Conservation (phyloP, 2,329 filamentous ascomycete genomes). For the Aspergillus novoparasiticus region DNA sequence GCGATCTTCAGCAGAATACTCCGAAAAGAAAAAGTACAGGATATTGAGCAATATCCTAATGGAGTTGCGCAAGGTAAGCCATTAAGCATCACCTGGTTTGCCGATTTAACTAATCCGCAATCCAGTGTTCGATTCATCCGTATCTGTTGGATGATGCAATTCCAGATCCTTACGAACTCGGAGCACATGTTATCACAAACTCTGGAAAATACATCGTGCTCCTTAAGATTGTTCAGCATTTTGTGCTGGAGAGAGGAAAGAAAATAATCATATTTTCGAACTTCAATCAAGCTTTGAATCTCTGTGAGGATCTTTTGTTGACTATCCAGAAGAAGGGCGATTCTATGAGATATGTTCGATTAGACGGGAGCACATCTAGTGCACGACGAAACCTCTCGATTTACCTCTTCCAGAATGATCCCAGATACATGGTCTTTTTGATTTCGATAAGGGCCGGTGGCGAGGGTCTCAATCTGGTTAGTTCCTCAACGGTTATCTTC, state of each 20-base stretch:
- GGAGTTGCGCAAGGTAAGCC: conserved; percentile 53
- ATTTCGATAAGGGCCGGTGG: conserved; percentile 60
- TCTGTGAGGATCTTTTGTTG: conserved; percentile 54
- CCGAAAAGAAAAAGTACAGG: conserved; percentile 33
- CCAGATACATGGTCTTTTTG: conserved; percentile 56
- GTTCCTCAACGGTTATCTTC: conserved; percentile 59
- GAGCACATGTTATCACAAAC: conserved; percentile 51
- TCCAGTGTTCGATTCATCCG: conserved; percentile 55
- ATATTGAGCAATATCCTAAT: conserved; percentile 52
- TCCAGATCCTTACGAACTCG: conserved; percentile 46
- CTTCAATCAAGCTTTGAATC: conserved; percentile 55
- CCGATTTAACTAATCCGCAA: neutral
- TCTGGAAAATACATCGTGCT: conserved; percentile 61
- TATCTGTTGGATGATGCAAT: conserved; percentile 53
- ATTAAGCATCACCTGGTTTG: neutral
- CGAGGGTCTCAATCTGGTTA: conserved; percentile 57
- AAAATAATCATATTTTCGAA: conserved; percentile 62
- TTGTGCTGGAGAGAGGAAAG: conserved; percentile 24
- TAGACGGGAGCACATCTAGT: conserved; percentile 54
- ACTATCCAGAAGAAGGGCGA: conserved; percentile 46
- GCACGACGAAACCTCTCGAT: conserved; percentile 56
- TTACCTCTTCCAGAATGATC: conserved; percentile 54
- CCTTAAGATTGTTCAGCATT: conserved; percentile 43
- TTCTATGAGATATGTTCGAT: conserved; percentile 49
- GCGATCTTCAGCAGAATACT: neutral